phyloP scores from a whole-genome alignment of 495 filamentous ascomycete species.

The Zalerion maritima region DNA sequence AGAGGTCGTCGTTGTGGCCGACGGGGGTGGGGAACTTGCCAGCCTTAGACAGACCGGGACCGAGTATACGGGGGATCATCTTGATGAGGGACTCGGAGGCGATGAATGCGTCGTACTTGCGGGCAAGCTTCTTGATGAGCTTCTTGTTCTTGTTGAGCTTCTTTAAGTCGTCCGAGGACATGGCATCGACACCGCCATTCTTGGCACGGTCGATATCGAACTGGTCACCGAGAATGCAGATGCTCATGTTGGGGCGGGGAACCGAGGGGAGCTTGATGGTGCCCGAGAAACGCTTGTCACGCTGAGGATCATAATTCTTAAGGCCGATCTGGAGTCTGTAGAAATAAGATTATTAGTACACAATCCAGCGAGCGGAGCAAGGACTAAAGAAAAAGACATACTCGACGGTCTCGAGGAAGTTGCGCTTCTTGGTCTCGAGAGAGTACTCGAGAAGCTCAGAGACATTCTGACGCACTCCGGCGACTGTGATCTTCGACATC shows the following conservation, averaged over 20 bases:
- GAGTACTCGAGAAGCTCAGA: slow-evolving; percentile 84
- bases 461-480: slow-evolving; percentile 93
- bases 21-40: slow-evolving; percentile 99
- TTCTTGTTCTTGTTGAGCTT: slow-evolving; percentile 99
- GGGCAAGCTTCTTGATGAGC: slow-evolving; percentile 99
- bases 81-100: slow-evolving; percentile 93
- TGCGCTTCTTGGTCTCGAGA: slow-evolving; percentile 95
- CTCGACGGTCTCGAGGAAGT: slow-evolving; percentile 92
- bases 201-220: slow-evolving; percentile 99
- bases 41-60: slow-evolving; percentile 96
- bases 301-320: slow-evolving; percentile 99
- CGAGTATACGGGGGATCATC: slow-evolving; percentile 98
- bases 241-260: slow-evolving; percentile 83
- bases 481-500: slow-evolving; percentile 84
- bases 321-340: slow-evolving; percentile 80
- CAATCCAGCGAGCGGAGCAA: background rate
- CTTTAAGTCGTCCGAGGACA: slow-evolving; percentile 96
- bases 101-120: slow-evolving; percentile 99
- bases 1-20: slow-evolving; percentile 87
- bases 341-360: slow-evolving; percentile 1
- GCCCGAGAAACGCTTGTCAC: slow-evolving; percentile 99
- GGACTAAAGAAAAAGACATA: slow-evolving; percentile 6
- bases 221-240: slow-evolving; percentile 98
- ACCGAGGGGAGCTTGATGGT: slow-evolving; percentile 86
- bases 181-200: slow-evolving; percentile 92